Evolutionary conservation across 1,284 basidiomycete species (phyloP), one percentile per base, ranked within the genome.

Genomic region (Tilletia caries): DNA sequence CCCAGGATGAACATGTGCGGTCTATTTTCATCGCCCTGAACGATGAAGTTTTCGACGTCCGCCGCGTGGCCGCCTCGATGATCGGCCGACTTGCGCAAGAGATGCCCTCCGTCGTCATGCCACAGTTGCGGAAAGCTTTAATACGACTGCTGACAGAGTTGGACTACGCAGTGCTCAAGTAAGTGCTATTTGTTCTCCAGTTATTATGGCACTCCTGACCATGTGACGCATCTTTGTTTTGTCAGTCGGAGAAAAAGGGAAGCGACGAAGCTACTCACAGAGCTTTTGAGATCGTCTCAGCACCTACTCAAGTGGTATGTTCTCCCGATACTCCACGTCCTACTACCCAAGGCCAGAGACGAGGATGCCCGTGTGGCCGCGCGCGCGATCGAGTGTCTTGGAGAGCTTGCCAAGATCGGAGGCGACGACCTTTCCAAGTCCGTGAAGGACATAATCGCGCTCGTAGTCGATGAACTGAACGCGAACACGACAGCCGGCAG

Each of bases 21-120:
- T 95, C 93, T 13, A 86, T 99, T 20, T 98, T 98, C 85, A 94
- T 98, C 74, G 97, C 95, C 0, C 87, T 98, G 69, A 98, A 98
- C 81, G 96, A 99, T 79, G 96, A 98, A 81, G 91, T 92, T 6
- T 98, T 96, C 84, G 90, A 91, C 66, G 98, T 97, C 80, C 89
- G 96, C 23, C 89, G 94, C 64, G 90, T 91, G 13, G 95, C 95
- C 2, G 93, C 98, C 64, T 86, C 86, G 32, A 88, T 98, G 74
- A 97, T 99, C 75, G 96, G 96, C 2, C 90, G 96, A 33, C 88
- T 99, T 32, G 93, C 95, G 1, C 89, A 91, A 79, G 92, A 97
- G 85, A 99, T 98, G 79, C 96, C 96, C 0, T 96, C 96, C 44
- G 97, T 98, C 85, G 95, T 98, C 41, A 98, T 99, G 92, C 95